Evolutionary conservation across 768 basidiomycete species (phyloP).

Genomic region (Suillus subaureus): DNA sequence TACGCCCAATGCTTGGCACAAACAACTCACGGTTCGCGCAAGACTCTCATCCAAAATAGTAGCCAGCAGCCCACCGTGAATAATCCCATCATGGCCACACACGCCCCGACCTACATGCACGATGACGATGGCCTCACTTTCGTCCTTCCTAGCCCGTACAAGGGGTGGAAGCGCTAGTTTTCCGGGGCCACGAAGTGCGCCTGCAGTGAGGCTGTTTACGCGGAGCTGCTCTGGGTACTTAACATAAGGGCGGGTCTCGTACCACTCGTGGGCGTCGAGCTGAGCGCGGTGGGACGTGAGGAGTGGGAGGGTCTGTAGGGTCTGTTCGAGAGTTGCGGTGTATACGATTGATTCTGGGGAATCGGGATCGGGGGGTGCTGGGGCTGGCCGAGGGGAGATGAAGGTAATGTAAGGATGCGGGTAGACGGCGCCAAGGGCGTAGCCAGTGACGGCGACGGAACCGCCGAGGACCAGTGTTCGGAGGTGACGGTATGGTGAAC

Average conservation of each 20-base stretch:
- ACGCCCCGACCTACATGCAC: conserved; percentile 84
- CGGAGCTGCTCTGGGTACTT: conserved; percentile 70
- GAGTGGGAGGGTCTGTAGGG: conserved; percentile 64
- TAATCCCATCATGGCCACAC: conserved; percentile 93
- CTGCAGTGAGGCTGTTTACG: conserved; percentile 83
- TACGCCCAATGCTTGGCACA: background rate
- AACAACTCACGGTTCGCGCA: conserved; percentile 67
- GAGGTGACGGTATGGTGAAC: conserved; percentile 14
- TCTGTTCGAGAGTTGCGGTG: conserved; percentile 61
- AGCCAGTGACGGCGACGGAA: conserved; percentile 32
- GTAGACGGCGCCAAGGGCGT: conserved; percentile 64
- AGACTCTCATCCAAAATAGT: conserved; percentile 88
- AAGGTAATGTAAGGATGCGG: conserved; percentile 68
- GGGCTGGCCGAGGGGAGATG: conserved; percentile 76
- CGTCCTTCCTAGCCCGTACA: conserved; percentile 73
- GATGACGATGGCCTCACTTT: conserved; percentile 69
- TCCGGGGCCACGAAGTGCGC: conserved; percentile 85
- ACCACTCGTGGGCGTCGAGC: conserved; percentile 63
- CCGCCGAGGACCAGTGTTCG: conserved; percentile 23
- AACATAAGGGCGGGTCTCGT: conserved; percentile 76
- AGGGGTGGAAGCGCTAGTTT: conserved; percentile 82
- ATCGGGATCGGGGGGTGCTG: conserved; percentile 55
- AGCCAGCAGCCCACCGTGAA: conserved; percentile 91
- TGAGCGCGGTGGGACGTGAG: conserved; percentile 54
- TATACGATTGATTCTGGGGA: conserved; percentile 61